Conservation (phyloP, 495 filamentous ascomycete species). For the Rhizodiscina lignyota region DNA sequence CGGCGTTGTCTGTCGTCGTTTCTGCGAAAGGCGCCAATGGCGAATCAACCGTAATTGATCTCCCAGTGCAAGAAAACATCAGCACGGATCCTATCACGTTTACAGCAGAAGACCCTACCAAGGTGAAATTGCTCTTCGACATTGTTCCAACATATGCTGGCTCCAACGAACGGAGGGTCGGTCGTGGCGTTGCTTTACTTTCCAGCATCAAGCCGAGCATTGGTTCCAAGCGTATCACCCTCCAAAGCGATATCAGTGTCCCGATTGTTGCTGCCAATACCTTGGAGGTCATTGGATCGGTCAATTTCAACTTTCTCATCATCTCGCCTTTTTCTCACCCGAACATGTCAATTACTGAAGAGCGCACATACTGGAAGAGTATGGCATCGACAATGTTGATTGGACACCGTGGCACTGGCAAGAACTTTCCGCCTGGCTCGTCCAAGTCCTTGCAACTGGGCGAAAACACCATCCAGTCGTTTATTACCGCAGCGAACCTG, state of each 20-base stretch:
- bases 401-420: conserved; percentile 83
- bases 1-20: conserved; percentile 78
- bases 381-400: conserved; percentile 74
- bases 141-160: conserved; percentile 95
- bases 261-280: conserved; percentile 71
- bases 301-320: conserved; percentile 93
- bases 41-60: conserved; percentile 73
- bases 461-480: conserved; percentile 79
- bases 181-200: conserved; percentile 81
- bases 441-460: conserved; percentile 81
- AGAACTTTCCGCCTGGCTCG: conserved; percentile 58
- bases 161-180: conserved; percentile 70
- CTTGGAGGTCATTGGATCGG: conserved; percentile 77
- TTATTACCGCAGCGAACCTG: conserved; percentile 87
- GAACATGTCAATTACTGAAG: conserved; percentile 75
- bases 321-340: conserved; percentile 90
- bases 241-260: conserved; percentile 86
- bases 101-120: conserved; percentile 54
- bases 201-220: conserved; percentile 67
- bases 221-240: conserved; percentile 63
- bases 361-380: conserved; percentile 93
- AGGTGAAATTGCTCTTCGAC: conserved; percentile 84
- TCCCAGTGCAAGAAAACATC: conserved; percentile 87
- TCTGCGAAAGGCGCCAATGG: conserved; percentile 79
- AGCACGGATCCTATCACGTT: conserved; percentile 86